Evolutionary conservation across 2,329 filamentous ascomycete genomes (phyloP), one percentile per base, ranked within the genome.

Genomic region (Fusarium sp.): DNA sequence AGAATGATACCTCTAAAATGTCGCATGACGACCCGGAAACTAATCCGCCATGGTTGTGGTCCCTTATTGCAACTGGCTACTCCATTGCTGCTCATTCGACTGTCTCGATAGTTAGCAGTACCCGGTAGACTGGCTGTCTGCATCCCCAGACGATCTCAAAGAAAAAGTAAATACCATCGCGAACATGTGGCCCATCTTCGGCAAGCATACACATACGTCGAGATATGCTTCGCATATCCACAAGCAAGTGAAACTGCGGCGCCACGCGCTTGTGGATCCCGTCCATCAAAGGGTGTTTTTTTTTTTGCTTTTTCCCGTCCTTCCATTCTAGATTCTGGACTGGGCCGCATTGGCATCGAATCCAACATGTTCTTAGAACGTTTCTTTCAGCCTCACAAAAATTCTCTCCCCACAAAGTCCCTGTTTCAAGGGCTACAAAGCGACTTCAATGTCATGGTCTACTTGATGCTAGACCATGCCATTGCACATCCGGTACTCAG

Each of bases 331-430:
- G 62, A 57, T 68, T 52, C 55, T 71, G 54, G 69, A 46, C 55
- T 69, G 59, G 68, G 63, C 63, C 50, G 59, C 70, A 65, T 67
- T 70, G 60, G 67, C 62, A 70, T 72, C 59, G 47, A 57, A 57
- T 58, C 60, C 54, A 67, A 66, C 20, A 57, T 61, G 55, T 65
- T 65, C 64, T 52, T 49, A 44, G 30, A 60, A 56, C 47, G 41
- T 54, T 51, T 65, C 67, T 60, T 71, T 72, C 65, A 74, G 71
- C 71, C 71, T 72, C 71, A 30, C 26, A 71, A 70, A 58, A 22
- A 58, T 53, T 43, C 14, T 50, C 41, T 66, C 65, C 51, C 51
- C 65, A 68, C 60, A 47, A 48, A 58, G 62, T 49, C 37, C 56
- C 35, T 54, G 48, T 33, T 39, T 62, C 32, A 33, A 46, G 48